These are phyloP conservation scores for Coniella lustricola DNA, from an alignment of 2,329 filamentous ascomycete species.

Conservation along the genomic window DNA sequence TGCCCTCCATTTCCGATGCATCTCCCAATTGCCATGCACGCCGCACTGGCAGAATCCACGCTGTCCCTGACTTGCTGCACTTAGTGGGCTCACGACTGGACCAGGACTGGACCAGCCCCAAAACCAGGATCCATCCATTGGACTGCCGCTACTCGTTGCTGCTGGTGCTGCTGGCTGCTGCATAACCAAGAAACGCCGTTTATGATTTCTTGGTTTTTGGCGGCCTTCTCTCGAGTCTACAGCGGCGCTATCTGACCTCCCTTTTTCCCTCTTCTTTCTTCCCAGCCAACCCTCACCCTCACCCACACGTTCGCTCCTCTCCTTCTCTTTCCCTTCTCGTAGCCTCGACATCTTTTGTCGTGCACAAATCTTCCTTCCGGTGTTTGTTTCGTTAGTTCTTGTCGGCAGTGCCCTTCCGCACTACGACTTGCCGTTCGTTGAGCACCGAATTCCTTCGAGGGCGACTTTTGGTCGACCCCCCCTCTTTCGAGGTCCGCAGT, in stretches of 20 bases:
- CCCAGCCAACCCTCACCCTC: conserved; percentile 2
- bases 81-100: conserved; percentile 1
- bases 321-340: conserved; percentile 20
- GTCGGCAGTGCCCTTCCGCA: conserved; percentile 12
- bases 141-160: neutral
- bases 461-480: conserved; percentile 1
- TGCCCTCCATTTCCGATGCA: conserved; percentile 4
- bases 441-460: neutral
- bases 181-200: conserved; percentile 13
- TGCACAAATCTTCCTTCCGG: conserved; percentile 16
- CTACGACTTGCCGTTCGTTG: conserved; percentile 16
- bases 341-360: conserved; percentile 19
- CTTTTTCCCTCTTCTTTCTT: conserved; percentile 2
- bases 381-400: conserved; percentile 6
- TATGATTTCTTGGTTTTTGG: conserved; percentile 6
- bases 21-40: neutral
- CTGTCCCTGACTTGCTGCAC: neutral
- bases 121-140: too few relatives aligned
- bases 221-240: neutral
- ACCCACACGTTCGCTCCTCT: conserved; percentile 13
- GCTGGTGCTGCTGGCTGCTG: neutral
- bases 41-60: neutral
- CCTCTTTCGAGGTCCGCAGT: neutral
- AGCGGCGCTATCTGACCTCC: conserved; percentile 3
- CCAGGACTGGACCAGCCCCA: too few relatives aligned